Evolutionary conservation across 345 rosid genomes (phyloP).

Genomic region (Theobroma cacao): DNA sequence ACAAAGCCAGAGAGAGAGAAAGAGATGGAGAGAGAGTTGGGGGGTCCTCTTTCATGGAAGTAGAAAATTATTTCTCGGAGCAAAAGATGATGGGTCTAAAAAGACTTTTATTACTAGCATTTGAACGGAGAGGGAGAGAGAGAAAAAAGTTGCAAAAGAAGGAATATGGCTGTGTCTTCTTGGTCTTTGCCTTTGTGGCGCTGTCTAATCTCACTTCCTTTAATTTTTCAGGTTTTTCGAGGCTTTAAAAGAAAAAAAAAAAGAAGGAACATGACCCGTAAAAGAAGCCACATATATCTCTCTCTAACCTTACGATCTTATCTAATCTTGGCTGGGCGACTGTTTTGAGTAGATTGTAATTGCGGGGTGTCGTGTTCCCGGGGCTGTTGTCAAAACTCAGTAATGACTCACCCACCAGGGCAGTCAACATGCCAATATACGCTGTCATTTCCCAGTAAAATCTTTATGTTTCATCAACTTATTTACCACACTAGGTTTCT

Average conservation of each 20-base stretch:
- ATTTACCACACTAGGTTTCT: neutral
- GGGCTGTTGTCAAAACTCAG: neutral
- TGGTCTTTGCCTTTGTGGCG: neutral
- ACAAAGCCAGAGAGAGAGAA: neutral
- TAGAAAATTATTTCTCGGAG: neutral
- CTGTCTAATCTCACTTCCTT: conserved; percentile 5
- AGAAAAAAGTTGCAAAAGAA: neutral
- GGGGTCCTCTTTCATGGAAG: neutral
- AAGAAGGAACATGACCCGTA: conserved; percentile 25
- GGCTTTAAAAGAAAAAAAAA: conserved; percentile 7
- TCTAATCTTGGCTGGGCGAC: neutral
- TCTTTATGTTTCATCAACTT: neutral
- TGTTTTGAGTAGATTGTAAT: neutral
- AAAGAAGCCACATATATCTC: conserved; percentile 21
- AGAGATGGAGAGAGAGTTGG: neutral
- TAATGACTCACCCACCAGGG: neutral
- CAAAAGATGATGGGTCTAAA: neutral
- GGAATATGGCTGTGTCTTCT: conserved; percentile 1
- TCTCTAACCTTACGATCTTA: neutral
- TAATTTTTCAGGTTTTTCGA: neutral
- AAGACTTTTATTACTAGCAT: neutral
- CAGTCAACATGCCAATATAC: neutral
- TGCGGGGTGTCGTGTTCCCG: neutral
- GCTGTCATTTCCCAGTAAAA: neutral
- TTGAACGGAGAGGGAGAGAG: neutral